Percentiles rank a stretch among this genome's conserved stretches.
These are phyloP conservation scores for Collybiopsis confluens DNA, from an alignment of 768 basidiomycete genomes.

Conservation along the genomic window DNA sequence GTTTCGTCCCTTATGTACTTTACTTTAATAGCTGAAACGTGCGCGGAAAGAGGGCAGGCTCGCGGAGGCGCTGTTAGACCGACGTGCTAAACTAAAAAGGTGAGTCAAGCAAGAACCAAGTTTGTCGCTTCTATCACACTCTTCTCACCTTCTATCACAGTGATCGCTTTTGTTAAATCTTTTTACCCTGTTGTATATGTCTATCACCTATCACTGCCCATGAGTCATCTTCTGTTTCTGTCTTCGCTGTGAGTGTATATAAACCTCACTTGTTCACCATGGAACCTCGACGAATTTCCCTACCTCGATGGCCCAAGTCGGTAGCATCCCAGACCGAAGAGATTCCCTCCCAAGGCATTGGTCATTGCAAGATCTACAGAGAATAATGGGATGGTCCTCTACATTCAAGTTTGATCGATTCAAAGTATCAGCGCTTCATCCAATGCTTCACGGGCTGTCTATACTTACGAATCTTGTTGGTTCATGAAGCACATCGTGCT, in stretches of 20 bases:
- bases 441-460: too few species aligned
- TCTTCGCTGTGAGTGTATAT: background rate
- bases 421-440: too few species aligned
- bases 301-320: background rate
- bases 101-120: slow-evolving; percentile 21
- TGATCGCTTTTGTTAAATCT: slow-evolving; percentile 45
- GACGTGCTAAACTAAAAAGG: slow-evolving; percentile 84
- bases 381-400: background rate
- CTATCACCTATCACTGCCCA: background rate
- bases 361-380: background rate
- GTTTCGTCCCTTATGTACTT: slow-evolving; percentile 7
- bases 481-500: background rate
- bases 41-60: slow-evolving; percentile 79
- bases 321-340: background rate
- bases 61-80: slow-evolving; percentile 75
- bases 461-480: too few species aligned
- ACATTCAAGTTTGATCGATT: background rate
- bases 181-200: background rate
- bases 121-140: background rate
- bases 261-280: background rate
- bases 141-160: slow-evolving; percentile 19
- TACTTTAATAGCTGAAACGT: slow-evolving; percentile 57
- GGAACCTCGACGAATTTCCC: background rate
- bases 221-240: background rate
- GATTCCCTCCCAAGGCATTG: background rate